phyloP scores from a whole-genome alignment of 345 rosid species.

The Populus ilicifolia region DNA sequence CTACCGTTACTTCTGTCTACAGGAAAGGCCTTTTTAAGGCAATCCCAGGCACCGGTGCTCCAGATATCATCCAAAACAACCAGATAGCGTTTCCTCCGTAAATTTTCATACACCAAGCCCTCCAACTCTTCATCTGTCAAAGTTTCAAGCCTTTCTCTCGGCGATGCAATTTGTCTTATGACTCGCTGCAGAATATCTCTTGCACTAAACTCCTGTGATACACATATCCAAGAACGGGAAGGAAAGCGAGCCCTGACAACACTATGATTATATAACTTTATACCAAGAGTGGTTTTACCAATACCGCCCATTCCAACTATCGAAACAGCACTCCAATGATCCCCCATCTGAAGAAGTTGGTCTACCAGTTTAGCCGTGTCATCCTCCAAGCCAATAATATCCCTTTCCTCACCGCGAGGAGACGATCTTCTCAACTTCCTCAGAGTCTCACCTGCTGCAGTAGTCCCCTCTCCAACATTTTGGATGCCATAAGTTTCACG shows the following conservation, averaged over 20 bases:
- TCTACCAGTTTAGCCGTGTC: conserved; percentile 13
- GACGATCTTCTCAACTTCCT: conserved; percentile 21
- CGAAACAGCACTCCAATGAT: conserved; percentile 19
- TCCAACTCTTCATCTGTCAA: no score
- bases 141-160: neutral
- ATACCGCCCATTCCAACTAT: conserved; percentile 25
- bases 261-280: conserved; percentile 21
- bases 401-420: conserved; percentile 21
- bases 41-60: conserved; percentile 23
- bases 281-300: conserved; percentile 10
- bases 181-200: conserved; percentile 14
- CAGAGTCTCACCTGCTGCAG: conserved; percentile 14
- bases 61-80: conserved; percentile 31
- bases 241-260: conserved; percentile 18
- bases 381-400: conserved; percentile 26
- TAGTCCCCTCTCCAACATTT: conserved; percentile 13
- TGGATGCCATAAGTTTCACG: conserved; percentile 21
- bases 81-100: conserved; percentile 13
- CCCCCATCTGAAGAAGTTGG: conserved; percentile 13
- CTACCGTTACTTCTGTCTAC: conserved; percentile 15
- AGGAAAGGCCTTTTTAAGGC: conserved; percentile 22
- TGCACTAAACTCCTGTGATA: conserved; percentile 18
- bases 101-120: conserved; percentile 18
- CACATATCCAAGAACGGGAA: conserved; percentile 26
- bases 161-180: conserved; percentile 15